Base-by-base conservation (phyloP, 2,329 filamentous ascomycete species). In the Ascocoryne sarcoides region DNA sequence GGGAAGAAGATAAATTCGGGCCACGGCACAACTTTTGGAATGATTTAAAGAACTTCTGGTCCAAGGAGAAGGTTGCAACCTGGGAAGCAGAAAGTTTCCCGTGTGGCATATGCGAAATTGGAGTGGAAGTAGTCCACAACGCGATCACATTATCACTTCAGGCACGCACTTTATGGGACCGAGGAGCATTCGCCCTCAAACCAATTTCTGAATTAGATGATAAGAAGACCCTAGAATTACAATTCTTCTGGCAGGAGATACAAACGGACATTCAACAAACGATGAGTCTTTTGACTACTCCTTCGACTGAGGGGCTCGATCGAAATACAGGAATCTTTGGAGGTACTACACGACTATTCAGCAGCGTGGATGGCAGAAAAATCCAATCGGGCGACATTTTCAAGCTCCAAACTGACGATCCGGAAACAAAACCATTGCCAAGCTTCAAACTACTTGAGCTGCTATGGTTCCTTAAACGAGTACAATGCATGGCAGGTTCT, bases 241-340 rank as follows among this genome's bases (percentile, higher is more conserved):
- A 45, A 20, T 49, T 49, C 30, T 46, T 49, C 37, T 49, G 44
- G 47, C 44, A 49, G 29, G 21, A 23, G 15, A 45, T 36, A 36
- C 44, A 45, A n/a, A 8, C 19, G 2, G 16, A 31, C 5, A 19
- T 34, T 32, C 16, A 35, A 26, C 3, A 36, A 36, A 34, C 23
- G 42, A 48, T 46, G n/a, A 44, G 17, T 36, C 43, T 48, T 17
- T 28, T 33, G 2, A 46, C 46, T 40, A 42, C 18, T 33, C 46
- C 46, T 19, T 48, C 43, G 5, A 48, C 46, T 14, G 26, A 41
- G 30, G 33, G 30, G 10, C 43, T 48, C 15, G 32, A 41, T 33
- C 23, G 26, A 5, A 40, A 26, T 26, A 12, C 7, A 12, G 23
- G 12, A 7, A 12, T 26, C 23, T 7, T 12, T 26, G 23, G 23